Base-by-base conservation (phyloP, 768 basidiomycete species). In the Leccinum subgranulosum region DNA sequence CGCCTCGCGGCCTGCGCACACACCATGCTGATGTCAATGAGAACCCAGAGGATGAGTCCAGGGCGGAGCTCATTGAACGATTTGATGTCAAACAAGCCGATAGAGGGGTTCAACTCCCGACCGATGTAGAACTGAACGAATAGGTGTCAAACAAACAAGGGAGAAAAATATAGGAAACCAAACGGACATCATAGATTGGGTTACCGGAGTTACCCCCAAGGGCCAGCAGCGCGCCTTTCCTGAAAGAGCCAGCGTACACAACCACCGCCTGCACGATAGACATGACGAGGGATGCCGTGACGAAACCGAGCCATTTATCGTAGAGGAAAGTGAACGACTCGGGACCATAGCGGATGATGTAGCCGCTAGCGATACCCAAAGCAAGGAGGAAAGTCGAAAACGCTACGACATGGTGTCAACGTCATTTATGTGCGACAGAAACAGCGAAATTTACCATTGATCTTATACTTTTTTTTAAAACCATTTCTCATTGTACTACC, bases 141-240 rank as follows among this genome's bases (percentile, higher is more conserved):
- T 29, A 45, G 45, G 14, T 8, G 41, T 65, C 47, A 67, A 28
- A 43, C 6, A n/a, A 33, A 28, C 27, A 7, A 25, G 3, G 5
- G 11, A 17, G 2, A 19, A 2, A 15, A 3, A 6, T 7, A 19
- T 45, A 46, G 34, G 2, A 45, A 54, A 48, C 7, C 6, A 34
- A 28, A 77, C 91, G 51, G 62, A 96, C 95, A 69, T 99, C 95
- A 71, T 98, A 98, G 60, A 97, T 83, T 55, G 79, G 72, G 68
- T 89, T 91, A 11, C 91, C 90, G 21, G 84, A 82, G 77, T 98
- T 98, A 12, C 96, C 97, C n/a, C 93, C 94, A 9, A 91, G 77
- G 1, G 97, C 94, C 17, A 98, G 80, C 19, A 97, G 79, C 51
- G 84, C 85, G 25, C 83, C 86, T 8, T 73, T 55, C 51, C 76